These are phyloP conservation scores for Bipolaris zeicola DNA, from an alignment of 2,329 filamentous ascomycete genomes.

Conservation along the genomic window DNA sequence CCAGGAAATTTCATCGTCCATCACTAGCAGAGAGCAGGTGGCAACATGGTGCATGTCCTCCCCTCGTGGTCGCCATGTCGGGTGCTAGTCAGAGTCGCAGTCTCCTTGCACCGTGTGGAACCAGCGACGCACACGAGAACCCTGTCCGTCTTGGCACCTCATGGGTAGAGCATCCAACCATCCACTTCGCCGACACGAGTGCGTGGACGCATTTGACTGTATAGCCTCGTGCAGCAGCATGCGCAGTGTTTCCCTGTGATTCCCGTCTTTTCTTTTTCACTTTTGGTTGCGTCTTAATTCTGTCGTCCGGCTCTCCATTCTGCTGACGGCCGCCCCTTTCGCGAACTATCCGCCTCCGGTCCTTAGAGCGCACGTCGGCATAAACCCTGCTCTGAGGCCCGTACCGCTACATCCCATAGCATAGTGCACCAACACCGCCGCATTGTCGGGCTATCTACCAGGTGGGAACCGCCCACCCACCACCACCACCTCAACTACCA, in stretches of 20 bases:
- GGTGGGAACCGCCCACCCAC: conserved; percentile 42
- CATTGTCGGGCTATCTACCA: conserved; percentile 36
- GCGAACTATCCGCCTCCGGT: conserved; percentile 24
- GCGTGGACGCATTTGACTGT: conserved; percentile 30
- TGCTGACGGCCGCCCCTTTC: conserved; percentile 29
- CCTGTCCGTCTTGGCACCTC: conserved; percentile 24
- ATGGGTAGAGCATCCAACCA: conserved; percentile 28
- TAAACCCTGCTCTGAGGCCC: conserved; percentile 31
- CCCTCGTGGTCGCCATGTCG: neutral
- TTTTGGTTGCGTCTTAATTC: conserved; percentile 15
- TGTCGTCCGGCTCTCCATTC: conserved; percentile 24
- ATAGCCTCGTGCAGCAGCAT: conserved; percentile 30
- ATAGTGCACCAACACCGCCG: conserved; percentile 21
- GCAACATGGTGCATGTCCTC: neutral
- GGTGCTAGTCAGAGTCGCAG: neutral
- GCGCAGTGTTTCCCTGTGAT: conserved; percentile 13
- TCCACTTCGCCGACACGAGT: conserved; percentile 26
- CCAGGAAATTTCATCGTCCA: neutral
- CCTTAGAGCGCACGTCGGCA: conserved; percentile 28
- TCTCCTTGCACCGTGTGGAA: conserved; percentile 14
- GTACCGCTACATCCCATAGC: conserved; percentile 8
- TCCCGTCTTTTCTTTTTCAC: conserved; percentile 5
- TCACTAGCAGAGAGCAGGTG: too few species aligned
- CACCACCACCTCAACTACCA: conserved; percentile 20
- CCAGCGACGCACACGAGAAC: conserved; percentile 18